Evolutionary conservation across 2,329 filamentous ascomycete genomes (phyloP).

Genomic region (Colletotrichum camelliae): DNA sequence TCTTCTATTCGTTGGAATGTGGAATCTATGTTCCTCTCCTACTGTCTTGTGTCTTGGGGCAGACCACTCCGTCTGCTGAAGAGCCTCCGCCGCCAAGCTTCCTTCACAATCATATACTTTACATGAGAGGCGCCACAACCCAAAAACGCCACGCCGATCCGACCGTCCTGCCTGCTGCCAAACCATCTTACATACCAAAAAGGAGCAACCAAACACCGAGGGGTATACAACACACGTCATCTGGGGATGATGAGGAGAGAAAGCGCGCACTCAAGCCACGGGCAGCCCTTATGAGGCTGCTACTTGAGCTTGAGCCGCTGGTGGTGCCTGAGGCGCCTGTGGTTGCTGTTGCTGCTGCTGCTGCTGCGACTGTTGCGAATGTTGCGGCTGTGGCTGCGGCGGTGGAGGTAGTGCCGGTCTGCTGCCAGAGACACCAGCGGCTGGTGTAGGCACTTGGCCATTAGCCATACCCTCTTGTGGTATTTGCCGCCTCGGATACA

Average conservation of each 20-base stretch:
- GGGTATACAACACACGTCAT: constrained; percentile 23
- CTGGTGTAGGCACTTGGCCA: constrained; percentile 11
- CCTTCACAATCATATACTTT: constrained; percentile 16
- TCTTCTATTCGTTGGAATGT: constrained; percentile 11
- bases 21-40: constrained; percentile 5
- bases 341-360: constrained; percentile 28
- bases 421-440: constrained; percentile 10
- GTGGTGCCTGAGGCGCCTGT: neutral
- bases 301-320: constrained; percentile 8
- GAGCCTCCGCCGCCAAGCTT: constrained; percentile 2
- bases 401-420: constrained; percentile 26
- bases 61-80: neutral
- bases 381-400: constrained; percentile 19
- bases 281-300: neutral
- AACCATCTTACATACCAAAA: constrained; percentile 12
- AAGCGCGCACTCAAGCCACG: neutral
- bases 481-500: constrained; percentile 43
- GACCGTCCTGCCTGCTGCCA: constrained; percentile 12
- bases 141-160: constrained; percentile 19
- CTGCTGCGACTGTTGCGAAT: constrained; percentile 26
- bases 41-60: neutral
- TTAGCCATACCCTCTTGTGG: constrained; percentile 27
- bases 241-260: constrained; percentile 7
- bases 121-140: constrained; percentile 8
- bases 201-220: constrained; percentile 18